These are phyloP conservation scores for Vigna angularis DNA, from an alignment of 306 rosid genomes.

Conservation along the genomic window DNA sequence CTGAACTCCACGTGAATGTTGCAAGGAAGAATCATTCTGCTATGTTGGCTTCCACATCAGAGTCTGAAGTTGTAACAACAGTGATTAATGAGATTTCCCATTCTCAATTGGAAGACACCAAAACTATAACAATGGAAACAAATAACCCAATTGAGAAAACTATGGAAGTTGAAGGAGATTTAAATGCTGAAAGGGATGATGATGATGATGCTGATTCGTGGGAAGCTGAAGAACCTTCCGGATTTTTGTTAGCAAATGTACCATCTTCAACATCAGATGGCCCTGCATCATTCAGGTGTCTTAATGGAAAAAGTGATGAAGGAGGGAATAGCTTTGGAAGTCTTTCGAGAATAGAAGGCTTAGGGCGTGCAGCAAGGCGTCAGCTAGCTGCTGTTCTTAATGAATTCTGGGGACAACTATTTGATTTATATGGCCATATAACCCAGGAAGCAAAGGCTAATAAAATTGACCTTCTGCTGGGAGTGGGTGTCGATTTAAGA, in stretches of 20 bases:
- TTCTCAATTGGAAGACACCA: conserved; percentile 42
- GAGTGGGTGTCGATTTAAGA: conserved; percentile 55
- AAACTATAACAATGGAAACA: conserved; percentile 48
- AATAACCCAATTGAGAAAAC: conserved; percentile 60
- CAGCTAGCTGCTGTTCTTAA: conserved; percentile 78
- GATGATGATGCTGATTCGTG: conserved; percentile 80
- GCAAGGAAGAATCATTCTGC: conserved; percentile 53
- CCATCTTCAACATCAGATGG: conserved; percentile 74
- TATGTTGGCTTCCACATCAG: conserved; percentile 43
- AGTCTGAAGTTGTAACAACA: conserved; percentile 53
- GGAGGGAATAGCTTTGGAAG: conserved; percentile 89
- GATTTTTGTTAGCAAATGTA: conserved; percentile 46
- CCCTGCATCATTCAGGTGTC: conserved; percentile 87
- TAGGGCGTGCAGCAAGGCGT: conserved; percentile 96
- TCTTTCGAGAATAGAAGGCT: conserved; percentile 89
- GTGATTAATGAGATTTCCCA: conserved; percentile 56
- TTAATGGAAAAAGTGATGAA: conserved; percentile 87
- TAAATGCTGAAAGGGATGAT: conserved; percentile 68
- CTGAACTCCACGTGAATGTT: conserved; percentile 50
- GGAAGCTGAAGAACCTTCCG: conserved; percentile 77
- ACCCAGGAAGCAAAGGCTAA: conserved; percentile 69
- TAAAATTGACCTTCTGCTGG: conserved; percentile 67
- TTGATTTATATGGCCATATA: conserved; percentile 76
- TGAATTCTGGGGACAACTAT: conserved; percentile 93
- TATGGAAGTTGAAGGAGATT: conserved; percentile 60